Percentiles rank a stretch among this genome's conserved stretches.
phyloP scores from a whole-genome alignment of 192 early-diverging fungal genomes.

The Coemansia sp. region DNA sequence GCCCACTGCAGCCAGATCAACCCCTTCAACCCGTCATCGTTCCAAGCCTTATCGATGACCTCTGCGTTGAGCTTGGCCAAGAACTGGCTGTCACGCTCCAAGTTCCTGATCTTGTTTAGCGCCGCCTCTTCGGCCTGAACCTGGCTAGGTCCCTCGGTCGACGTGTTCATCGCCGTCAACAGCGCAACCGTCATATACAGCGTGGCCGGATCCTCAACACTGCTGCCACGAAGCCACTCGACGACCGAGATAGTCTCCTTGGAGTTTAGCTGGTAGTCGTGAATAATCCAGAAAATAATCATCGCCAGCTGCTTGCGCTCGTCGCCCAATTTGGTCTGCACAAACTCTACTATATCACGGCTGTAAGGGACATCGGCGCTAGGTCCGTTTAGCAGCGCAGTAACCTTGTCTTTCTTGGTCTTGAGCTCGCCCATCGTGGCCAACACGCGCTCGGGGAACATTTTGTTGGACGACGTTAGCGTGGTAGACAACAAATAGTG shows the following conservation, averaged over 20 bases:
- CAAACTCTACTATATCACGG: slow-evolving; percentile 47
- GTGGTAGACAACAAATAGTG: slow-evolving; percentile 43
- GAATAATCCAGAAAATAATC: slow-evolving; percentile 46
- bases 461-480: slow-evolving; percentile 21
- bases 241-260: slow-evolving; percentile 39
- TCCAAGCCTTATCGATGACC: slow-evolving; percentile 49
- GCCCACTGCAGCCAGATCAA: slow-evolving; percentile 66
- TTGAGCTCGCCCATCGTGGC: slow-evolving; percentile 56
- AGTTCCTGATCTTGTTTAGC: slow-evolving; percentile 44
- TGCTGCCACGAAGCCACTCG: slow-evolving; percentile 45
- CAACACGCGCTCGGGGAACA: slow-evolving; percentile 61
- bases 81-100: slow-evolving; percentile 45
- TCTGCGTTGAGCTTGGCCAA: slow-evolving; percentile 42
- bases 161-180: slow-evolving; percentile 37
- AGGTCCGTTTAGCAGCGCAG: slow-evolving; percentile 53
- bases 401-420: slow-evolving; percentile 53
- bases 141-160: slow-evolving; percentile 23
- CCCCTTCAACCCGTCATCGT: slow-evolving; percentile 53
- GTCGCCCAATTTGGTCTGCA: slow-evolving; percentile 38
- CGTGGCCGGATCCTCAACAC: slow-evolving; percentile 42
- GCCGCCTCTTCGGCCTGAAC: slow-evolving; percentile 41
- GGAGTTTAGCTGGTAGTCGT: slow-evolving; percentile 46
- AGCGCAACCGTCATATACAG: slow-evolving; percentile 38
- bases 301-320: slow-evolving; percentile 55
- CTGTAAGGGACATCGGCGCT: slow-evolving; percentile 55